Percentiles rank a stretch among this genome's conserved stretches.
These are phyloP conservation scores for Vickermania spadyakhi DNA, from an alignment of 208 protist genomes.

Conservation along the genomic window DNA sequence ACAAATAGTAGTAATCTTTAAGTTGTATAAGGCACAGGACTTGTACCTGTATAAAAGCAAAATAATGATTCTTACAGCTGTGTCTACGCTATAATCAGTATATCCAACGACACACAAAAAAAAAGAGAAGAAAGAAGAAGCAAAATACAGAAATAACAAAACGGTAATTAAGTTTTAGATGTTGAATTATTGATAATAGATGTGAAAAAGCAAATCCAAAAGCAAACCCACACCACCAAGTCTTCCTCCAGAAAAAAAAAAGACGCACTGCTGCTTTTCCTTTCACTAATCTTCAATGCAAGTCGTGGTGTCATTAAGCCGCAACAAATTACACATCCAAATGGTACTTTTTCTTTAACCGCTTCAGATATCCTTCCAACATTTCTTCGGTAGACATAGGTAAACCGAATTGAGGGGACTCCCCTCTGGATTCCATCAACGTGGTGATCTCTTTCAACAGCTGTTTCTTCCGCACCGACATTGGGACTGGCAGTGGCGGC, in stretches of 20 bases:
- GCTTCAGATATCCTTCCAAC: conserved; percentile 43
- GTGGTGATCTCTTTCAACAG: conserved; percentile 53
- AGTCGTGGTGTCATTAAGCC: too few relatives aligned
- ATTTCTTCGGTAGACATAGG: conserved; percentile 49
- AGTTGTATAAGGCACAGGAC: not conserved
- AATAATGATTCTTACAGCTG: too few relatives aligned
- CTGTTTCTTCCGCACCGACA: conserved; percentile 11
- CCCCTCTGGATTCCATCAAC: conserved; percentile 23
- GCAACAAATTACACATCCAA: too few relatives aligned
- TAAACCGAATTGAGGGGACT: conserved; percentile 68
- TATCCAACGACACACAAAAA: not conserved
- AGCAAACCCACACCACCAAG: too few relatives aligned
- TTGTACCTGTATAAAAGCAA: not conserved
- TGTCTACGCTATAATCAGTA: not conserved
- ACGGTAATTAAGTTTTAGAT: too few relatives aligned
- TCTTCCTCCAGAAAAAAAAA: not conserved
- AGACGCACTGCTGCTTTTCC: conserved; percentile 24
- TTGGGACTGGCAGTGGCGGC: conserved; percentile 1
- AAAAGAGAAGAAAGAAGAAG: not conserved
- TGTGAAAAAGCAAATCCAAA: too few relatives aligned
- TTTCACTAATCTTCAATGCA: conserved; percentile 62
- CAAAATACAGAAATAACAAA: too few relatives aligned
- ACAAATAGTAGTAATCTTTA: not conserved
- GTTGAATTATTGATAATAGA: too few relatives aligned
- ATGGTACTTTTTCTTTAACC: not conserved